Conservation (phyloP, 2,329 filamentous ascomycete species). For the Fonsecaea pedrosoi region DNA sequence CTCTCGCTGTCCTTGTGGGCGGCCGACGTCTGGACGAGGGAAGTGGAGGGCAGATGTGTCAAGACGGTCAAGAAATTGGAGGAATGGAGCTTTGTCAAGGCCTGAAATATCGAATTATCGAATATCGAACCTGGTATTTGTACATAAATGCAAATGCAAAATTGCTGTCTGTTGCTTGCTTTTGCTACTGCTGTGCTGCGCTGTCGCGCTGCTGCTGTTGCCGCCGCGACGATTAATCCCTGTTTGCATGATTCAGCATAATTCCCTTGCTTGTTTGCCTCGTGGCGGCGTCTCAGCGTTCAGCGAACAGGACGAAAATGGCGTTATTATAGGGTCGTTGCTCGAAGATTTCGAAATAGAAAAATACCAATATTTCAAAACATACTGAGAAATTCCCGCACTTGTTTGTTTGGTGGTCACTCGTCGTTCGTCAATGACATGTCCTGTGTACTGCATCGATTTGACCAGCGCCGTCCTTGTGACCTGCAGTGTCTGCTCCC, state of each 20-base stretch:
- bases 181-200: background rate
- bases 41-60: constrained; percentile 39
- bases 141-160: background rate
- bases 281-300: constrained; percentile 6
- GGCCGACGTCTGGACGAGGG: constrained; percentile 58
- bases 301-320: background rate
- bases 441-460: background rate
- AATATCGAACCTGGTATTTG: background rate
- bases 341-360: too few species aligned
- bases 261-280: background rate
- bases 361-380: background rate
- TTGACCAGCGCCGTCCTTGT: background rate
- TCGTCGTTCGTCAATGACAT: background rate
- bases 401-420: background rate
- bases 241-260: background rate
- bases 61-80: constrained; percentile 39
- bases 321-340: background rate
- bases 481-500: background rate
- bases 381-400: background rate
- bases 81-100: constrained; percentile 35
- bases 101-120: constrained; percentile 1
- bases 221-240: too few species aligned
- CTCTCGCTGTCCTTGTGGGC: constrained; percentile 58
- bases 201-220: too few species aligned
- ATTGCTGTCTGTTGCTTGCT: background rate